These are phyloP conservation scores for Colletotrichum gigasporum DNA, from an alignment of 2,329 filamentous ascomycete species.

Conservation along the genomic window DNA sequence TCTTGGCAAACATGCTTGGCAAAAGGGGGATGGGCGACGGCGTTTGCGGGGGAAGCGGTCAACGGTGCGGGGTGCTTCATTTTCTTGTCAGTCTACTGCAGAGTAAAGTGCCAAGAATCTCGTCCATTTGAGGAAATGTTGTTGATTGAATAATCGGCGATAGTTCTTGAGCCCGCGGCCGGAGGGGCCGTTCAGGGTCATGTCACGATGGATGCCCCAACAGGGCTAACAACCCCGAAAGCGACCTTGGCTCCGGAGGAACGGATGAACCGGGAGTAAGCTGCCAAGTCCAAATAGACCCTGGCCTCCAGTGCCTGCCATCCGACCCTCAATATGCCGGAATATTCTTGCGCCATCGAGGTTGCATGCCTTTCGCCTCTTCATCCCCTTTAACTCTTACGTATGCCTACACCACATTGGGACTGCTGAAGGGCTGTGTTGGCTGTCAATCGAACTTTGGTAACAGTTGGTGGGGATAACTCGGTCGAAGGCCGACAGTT, in stretches of 20 bases:
- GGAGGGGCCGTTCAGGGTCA: not conserved
- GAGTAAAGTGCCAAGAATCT: too few relatives aligned
- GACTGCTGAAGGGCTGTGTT: too few relatives aligned
- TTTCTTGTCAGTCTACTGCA: too few relatives aligned
- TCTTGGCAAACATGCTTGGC: slow-evolving; percentile 9
- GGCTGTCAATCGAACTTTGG: too few relatives aligned
- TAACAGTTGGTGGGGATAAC: too few relatives aligned
- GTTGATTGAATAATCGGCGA: not conserved
- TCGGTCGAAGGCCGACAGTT: too few relatives aligned
- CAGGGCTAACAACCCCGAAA: not conserved
- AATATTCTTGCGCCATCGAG: too few relatives aligned
- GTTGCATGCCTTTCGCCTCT: too few relatives aligned
- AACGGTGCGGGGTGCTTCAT: slow-evolving; percentile 11
- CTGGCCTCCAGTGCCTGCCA: not conserved
- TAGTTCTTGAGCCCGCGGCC: slow-evolving; percentile 12
- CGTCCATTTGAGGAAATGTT: not conserved
- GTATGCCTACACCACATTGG: too few relatives aligned
- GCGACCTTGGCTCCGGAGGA: not conserved
- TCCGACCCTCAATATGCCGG: too few relatives aligned
- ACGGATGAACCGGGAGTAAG: not conserved
- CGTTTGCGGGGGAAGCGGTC: slow-evolving; percentile 8
- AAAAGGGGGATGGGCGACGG: not conserved
- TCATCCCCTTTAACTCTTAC: too few relatives aligned
- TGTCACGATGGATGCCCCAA: slow-evolving; percentile 6
- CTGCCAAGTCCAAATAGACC: not conserved